Evolutionary conservation across 2,329 filamentous ascomycete genomes (phyloP), one percentile per base, ranked within the genome.

Genomic region (Lasiodiplodia gonubiensis): DNA sequence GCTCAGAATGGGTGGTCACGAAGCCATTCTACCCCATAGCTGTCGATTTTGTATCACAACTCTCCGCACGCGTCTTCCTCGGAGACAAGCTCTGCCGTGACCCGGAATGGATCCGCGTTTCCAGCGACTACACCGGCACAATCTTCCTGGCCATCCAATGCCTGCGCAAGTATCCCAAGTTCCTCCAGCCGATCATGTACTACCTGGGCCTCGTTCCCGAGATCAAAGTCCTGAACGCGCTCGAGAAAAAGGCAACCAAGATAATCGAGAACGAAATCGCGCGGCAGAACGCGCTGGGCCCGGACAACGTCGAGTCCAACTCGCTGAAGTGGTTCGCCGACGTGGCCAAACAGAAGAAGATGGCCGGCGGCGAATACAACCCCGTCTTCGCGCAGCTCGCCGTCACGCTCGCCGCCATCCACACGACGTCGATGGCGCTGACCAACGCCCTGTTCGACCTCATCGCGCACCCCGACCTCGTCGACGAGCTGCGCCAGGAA

Each of bases 21-120:
- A 12, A n/a, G 3, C 49, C 49, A 7, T 52, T 52, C 23, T 27
- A 52, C 49, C 4, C 49, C 4, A 14, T 52, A 8, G 49, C 49
- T 18, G 23, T 52, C 49, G 23, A 52, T 23, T 12, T 52, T 6
- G 49, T 52, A 11, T 18, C 49, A 10, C 49, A 25, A 4, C 16
- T 52, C 21, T 18, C 49, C 21, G 30, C 23, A 23, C 49, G 49
- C 12, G 49, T 25, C 23, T 79, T 83, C 60, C 74, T 80, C 35
- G 80, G 81, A 25, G 72, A 76, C 4, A 68, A 70, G 4, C 70
- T 80, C 8, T 78, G 77, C 61, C 74, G 74, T 21, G 79, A 82
- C 64, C 70, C 77, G 67, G 71, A 76, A 65, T 83, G 81, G 80
- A 70, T 81, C 18, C 67, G 73, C 0, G 72, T 75, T 2, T 71